Conservation (phyloP, 129 eudicot genomes). For the Centella asiatica region DNA sequence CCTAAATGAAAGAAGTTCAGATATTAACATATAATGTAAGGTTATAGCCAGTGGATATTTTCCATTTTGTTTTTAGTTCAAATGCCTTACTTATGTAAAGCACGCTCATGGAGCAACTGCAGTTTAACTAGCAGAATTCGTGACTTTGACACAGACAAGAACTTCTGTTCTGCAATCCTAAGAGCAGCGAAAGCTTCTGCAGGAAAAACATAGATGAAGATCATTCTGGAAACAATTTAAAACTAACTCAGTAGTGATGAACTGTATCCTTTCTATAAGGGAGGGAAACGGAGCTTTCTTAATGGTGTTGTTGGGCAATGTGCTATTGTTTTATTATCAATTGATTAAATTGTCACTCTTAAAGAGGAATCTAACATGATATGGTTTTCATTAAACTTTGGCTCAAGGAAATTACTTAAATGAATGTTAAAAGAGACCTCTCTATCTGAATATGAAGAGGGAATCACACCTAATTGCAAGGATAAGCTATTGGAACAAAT, state of each 20-base stretch:
- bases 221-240: not conserved
- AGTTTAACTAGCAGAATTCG: constrained; percentile 65
- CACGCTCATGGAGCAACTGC: constrained; percentile 87
- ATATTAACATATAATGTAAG: not conserved
- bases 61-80: not conserved
- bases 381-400: too few species aligned
- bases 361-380: too few species aligned
- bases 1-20: constrained; percentile 28
- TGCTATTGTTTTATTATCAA: not conserved
- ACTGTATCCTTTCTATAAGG: not conserved
- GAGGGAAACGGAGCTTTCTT: not conserved
- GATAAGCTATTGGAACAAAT: too few species aligned
- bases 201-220: constrained; percentile 10
- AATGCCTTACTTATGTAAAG: constrained; percentile 63
- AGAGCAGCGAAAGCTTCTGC: constrained; percentile 87
- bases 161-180: constrained; percentile 76
- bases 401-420: too few species aligned
- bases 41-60: not conserved
- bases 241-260: not conserved
- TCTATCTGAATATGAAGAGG: too few species aligned
- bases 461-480: too few species aligned
- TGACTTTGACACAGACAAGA: constrained; percentile 67
- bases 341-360: too few species aligned
- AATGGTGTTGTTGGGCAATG: not conserved
- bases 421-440: too few species aligned